Evolutionary conservation across 116 monocot genomes (phyloP).

Genomic region (Trichopus zeylanicus): DNA sequence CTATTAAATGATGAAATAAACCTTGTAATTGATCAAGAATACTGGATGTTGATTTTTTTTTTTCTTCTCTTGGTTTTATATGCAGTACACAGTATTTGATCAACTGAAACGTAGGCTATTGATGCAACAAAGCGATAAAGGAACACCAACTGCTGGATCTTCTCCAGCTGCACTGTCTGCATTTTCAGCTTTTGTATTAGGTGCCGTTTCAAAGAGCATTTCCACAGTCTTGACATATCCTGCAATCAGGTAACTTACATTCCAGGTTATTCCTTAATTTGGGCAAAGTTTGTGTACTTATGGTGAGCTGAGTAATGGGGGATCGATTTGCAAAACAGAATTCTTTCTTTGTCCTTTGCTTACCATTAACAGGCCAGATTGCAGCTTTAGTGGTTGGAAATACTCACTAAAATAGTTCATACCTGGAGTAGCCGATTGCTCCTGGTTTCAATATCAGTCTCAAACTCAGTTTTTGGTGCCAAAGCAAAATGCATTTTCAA

Average conservation of each 20-base stretch:
- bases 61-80: neutral
- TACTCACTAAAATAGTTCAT: no score
- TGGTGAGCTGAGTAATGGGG: no score
- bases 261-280: neutral
- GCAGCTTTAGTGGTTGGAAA: no score
- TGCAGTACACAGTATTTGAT: constrained; percentile 98
- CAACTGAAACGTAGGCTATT: constrained; percentile 76
- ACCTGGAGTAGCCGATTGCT: no score
- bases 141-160: constrained; percentile 10
- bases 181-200: constrained; percentile 81
- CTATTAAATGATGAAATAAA: no score
- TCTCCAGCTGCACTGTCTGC: constrained; percentile 75
- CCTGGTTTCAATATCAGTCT: no score
- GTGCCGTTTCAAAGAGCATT: constrained; percentile 79
- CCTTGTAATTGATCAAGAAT: no score
- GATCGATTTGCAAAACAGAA: no score
- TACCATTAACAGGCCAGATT: no score
- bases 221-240: constrained; percentile 86
- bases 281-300: neutral
- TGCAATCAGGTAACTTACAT: constrained; percentile 63
- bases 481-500: no score
- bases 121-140: constrained; percentile 11
- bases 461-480: no score
- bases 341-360: no score
- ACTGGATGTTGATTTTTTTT: neutral